Evolutionary conservation across 1,284 basidiomycete species (phyloP), one percentile per base, ranked within the genome.

Genomic region (Abortiporus biennis): DNA sequence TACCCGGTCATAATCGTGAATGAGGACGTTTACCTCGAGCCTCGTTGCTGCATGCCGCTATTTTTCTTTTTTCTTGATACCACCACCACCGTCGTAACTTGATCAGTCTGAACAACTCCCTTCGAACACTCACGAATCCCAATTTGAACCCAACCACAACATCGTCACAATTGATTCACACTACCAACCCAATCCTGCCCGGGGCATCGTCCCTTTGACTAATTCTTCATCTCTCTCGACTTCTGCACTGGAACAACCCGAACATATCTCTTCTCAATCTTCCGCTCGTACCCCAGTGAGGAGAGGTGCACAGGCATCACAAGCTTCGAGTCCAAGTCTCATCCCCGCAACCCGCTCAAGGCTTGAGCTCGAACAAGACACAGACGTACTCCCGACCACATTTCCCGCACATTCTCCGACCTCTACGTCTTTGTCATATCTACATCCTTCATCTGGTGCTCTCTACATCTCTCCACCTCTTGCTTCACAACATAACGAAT

Each of bases 141-240:
- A n/a, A n/a, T n/a, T n/a, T n/a, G n/a, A n/a, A n/a, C n/a, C n/a
- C n/a, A n/a, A n/a, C n/a, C n/a, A n/a, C n/a, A n/a, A n/a, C n/a
- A n/a, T 53, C 51, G 74, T 65, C 74, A 84, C 71, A 67, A 84
- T 84, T 83, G 77, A 81, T 80, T 69, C 80, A 67, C 64, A 71
- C 69, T 75, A 69, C 55, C 64, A 69, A 59, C 63, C 71, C 64
- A 67, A 63, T 68, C 60, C 68, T 65, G 55, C 71, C 61, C 72
- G 76, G 80, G 75, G 75, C 67, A 60, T 58, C 54, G 64, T 69
- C 68, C 69, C 75, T 59, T 60, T 57, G 57, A 59, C 61, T 61
- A n/a, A n/a, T n/a, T 56, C 61, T 40, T 56, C 61, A 61, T 54
- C 59, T 36, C 65, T 60, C 55, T 55, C 64, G 51, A 54, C 62